Evolutionary conservation across 2,329 filamentous ascomycete species (phyloP).

Genomic region (Fusarium liriodendri): DNA sequence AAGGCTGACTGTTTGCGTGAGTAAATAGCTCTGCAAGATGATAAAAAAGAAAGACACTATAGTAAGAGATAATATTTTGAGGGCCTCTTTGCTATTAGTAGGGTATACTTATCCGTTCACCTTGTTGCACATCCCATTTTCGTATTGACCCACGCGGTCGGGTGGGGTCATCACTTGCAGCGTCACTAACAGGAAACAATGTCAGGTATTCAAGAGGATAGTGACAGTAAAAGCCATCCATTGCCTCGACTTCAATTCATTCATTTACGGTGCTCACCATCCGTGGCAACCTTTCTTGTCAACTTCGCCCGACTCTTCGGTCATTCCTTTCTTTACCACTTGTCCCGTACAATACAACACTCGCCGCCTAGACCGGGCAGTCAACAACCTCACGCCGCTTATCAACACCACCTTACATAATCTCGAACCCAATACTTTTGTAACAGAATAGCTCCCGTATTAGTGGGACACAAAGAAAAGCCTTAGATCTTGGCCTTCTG

Average conservation of each 20-base stretch:
- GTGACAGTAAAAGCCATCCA: background rate
- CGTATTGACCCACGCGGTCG: background rate
- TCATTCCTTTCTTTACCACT: background rate
- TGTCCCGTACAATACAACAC: background rate
- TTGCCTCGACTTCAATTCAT: background rate
- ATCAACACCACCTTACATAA: background rate
- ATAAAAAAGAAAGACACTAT: background rate
- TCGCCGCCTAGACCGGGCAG: background rate
- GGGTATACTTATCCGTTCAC: background rate
- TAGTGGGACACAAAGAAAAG: background rate
- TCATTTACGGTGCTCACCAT: conserved; percentile 1
- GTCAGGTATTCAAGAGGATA: background rate
- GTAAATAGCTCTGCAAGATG: too few relatives aligned
- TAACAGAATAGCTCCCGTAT: background rate
- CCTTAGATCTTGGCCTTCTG: conserved; percentile 53
- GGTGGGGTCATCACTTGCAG: background rate
- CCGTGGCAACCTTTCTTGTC: conserved; percentile 3
- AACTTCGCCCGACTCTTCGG: conserved; percentile 23
- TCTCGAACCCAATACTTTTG: conserved; percentile 24
- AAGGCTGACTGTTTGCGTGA: background rate
- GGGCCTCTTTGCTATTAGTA: too few relatives aligned
- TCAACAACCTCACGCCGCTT: background rate
- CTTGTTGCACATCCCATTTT: background rate
- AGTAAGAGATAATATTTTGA: background rate
- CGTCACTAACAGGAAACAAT: background rate